These are phyloP conservation scores for Apostasia ramifera DNA, from an alignment of 106 monocot genomes.

Conservation along the genomic window DNA sequence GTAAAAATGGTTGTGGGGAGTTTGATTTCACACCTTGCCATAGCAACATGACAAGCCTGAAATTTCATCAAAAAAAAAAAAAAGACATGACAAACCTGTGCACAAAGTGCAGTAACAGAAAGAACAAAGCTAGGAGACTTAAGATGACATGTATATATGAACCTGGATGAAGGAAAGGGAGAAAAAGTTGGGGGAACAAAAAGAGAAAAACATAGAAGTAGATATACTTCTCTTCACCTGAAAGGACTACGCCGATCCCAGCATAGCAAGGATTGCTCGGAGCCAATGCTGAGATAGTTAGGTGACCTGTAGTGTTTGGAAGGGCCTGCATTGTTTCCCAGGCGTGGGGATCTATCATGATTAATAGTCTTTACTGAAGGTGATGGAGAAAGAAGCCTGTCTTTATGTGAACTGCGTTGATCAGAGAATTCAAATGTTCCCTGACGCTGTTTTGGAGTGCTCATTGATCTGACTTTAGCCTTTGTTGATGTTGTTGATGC, in stretches of 20 bases:
- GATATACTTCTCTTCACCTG: conserved; percentile 9
- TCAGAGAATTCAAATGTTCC: conserved; percentile 24
- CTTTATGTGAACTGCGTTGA: conserved; percentile 6
- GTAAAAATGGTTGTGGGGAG: too few species aligned
- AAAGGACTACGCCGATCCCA: conserved; percentile 13
- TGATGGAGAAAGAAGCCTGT: conserved; percentile 31
- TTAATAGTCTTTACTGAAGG: conserved; percentile 24
- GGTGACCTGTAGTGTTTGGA: conserved; percentile 16
- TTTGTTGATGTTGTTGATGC: conserved; percentile 62
- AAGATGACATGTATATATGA: too few species aligned
- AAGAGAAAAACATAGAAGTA: too few species aligned
- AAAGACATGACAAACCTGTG: too few species aligned
- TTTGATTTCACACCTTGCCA: too few species aligned
- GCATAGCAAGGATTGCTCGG: conserved; percentile 19
- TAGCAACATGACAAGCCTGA: too few species aligned
- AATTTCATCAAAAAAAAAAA: too few species aligned
- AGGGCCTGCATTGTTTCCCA: conserved; percentile 4
- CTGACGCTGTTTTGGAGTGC: conserved; percentile 59
- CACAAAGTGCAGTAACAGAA: too few species aligned
- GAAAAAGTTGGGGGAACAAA: too few species aligned
- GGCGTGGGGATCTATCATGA: conserved; percentile 17
- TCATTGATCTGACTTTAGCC: conserved; percentile 68
- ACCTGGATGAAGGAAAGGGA: too few species aligned
- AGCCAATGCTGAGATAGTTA: conserved; percentile 19
- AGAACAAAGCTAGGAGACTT: too few species aligned